Evolutionary conservation across 352 stramenopile species (phyloP), one percentile per base, ranked within the genome.

Genomic region (Phytophthora chlamydospora): DNA sequence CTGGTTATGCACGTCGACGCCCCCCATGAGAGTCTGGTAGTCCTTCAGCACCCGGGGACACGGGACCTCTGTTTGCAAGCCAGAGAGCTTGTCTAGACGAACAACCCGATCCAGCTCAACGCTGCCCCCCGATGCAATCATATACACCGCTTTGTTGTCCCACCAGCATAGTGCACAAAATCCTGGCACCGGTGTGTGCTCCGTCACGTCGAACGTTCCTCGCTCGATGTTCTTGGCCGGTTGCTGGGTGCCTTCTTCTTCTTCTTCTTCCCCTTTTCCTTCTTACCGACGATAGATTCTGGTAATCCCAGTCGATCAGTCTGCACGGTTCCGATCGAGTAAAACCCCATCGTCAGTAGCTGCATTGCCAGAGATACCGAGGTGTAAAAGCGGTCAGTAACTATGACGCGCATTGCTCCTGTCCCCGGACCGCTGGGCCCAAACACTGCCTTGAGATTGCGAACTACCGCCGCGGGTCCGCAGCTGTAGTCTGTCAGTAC

Each of bases 391-490:
- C 49, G 36, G 5, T 58, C 49, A 31, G 16, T 57, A 12, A 47
- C 49, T 5, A 58, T 34, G n/a, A 58, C 11, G 2, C 49, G n/a
- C 38, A 48, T 58, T n/a, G n/a, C n/a, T n/a, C n/a, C n/a, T n/a
- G n/a, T n/a, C n/a, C n/a, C n/a, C n/a, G n/a, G n/a, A n/a, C n/a
- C n/a, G n/a, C n/a, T n/a, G n/a, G n/a, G n/a, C n/a, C n/a, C n/a
- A n/a, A n/a, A n/a, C n/a, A n/a, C n/a, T n/a, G n/a, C n/a, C n/a
- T n/a, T n/a, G n/a, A n/a, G n/a, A n/a, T 24, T 24, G 21, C 21
- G 3, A 24, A 24, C 21, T 24, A 24, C 21, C 21, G 21, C 21
- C 21, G 21, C 21, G 21, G 21, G 21, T 24, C 21, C 21, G 21
- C 21, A 24, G 21, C 21, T 24, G 21, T 24, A 24, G 17, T 45